phyloP scores from a whole-genome alignment of 768 basidiomycete species.

The Trametes coccinea region DNA sequence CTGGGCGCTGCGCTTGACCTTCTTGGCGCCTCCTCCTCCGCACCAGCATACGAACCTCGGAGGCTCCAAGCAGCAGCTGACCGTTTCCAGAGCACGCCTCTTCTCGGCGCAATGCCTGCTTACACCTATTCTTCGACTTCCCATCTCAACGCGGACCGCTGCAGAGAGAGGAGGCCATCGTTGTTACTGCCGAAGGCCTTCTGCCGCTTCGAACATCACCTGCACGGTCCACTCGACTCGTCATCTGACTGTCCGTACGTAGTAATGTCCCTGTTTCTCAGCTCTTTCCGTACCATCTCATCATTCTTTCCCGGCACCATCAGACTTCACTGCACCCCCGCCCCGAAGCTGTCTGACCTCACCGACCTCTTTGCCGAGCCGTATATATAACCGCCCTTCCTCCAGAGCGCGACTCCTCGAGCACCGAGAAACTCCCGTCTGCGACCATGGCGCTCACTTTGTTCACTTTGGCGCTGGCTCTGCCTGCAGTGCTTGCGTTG shows the following conservation, averaged over 20 bases:
- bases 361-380: background rate
- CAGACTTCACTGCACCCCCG: constrained; percentile 1
- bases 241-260: constrained; percentile 3
- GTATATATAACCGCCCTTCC: background rate
- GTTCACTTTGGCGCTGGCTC: constrained; percentile 9
- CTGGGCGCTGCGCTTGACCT: background rate
- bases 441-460: constrained; percentile 12
- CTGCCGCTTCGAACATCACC: constrained; percentile 1
- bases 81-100: background rate
- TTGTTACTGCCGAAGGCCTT: background rate
- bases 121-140: background rate
- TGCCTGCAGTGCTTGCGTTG: constrained; percentile 17
- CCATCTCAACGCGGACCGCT: constrained; percentile 8
- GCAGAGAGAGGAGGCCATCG: constrained; percentile 1
- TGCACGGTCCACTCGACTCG: background rate
- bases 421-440: background rate
- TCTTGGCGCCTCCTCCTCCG: background rate
- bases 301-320: constrained; percentile 4
- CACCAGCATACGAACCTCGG: too few species aligned
- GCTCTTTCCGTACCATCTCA: constrained; percentile 2
- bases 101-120: background rate
- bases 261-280: background rate
- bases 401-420: background rate
- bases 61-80: background rate
- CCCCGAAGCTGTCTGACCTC: constrained; percentile 8